phyloP scores from a whole-genome alignment of 2,329 filamentous ascomycete species.

The Neofusicoccum laricinum region DNA sequence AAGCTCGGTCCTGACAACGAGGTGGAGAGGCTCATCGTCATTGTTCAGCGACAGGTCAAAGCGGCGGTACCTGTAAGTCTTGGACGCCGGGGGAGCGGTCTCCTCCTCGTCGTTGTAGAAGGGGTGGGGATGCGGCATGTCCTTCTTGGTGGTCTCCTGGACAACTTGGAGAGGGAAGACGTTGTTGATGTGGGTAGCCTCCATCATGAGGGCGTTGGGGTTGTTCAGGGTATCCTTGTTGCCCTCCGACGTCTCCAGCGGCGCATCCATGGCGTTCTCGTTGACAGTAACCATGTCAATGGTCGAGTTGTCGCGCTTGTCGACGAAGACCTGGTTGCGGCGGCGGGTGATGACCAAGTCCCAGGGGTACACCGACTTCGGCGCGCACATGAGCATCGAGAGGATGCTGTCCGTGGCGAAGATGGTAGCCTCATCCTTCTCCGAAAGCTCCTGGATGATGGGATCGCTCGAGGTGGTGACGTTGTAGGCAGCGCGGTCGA shows the following conservation, averaged over 20 bases:
- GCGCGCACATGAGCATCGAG: constrained; percentile 98
- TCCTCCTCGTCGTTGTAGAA: constrained; percentile 96
- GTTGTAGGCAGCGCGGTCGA: constrained; percentile 96
- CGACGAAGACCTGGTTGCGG: constrained; percentile 95
- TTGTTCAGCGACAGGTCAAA: constrained; percentile 91
- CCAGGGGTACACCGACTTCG: constrained; percentile 96
- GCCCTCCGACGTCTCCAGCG: constrained; percentile 84
- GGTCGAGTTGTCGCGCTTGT: constrained; percentile 94
- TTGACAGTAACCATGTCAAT: constrained; percentile 98
- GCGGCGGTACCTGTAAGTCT: constrained; percentile 96
- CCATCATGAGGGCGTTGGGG: constrained; percentile 86
- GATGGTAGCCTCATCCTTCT: constrained; percentile 93
- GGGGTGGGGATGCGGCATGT: constrained; percentile 86
- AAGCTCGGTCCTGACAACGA: constrained; percentile 91
- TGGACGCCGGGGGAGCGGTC: constrained; percentile 88
- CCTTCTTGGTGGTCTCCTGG: constrained; percentile 73
- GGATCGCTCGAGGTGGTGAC: constrained; percentile 96
- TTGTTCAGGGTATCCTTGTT: constrained; percentile 95
- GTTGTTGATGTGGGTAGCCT: constrained; percentile 99
- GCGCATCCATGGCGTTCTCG: constrained; percentile 95
- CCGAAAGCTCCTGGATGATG: constrained; percentile 92
- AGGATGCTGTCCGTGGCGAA: constrained; percentile 97
- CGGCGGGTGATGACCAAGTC: constrained; percentile 92
- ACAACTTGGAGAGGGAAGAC: constrained; percentile 98
- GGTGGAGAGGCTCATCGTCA: constrained; percentile 88